These are phyloP conservation scores for Delitschia confertaspora DNA, from an alignment of 495 filamentous ascomycete genomes.

Conservation along the genomic window DNA sequence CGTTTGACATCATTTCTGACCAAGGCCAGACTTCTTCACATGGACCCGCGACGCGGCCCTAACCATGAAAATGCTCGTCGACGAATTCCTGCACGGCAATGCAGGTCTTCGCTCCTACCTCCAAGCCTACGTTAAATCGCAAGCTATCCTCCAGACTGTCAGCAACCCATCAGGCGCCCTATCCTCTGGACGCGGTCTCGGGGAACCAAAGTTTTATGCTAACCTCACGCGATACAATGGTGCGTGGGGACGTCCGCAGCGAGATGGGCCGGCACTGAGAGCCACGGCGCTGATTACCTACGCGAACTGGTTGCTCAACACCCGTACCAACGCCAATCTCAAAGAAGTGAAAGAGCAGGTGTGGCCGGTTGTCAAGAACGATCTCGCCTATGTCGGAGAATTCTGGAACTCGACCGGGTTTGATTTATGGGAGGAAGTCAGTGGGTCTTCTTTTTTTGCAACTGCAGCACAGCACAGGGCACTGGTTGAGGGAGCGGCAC, in stretches of 20 bases:
- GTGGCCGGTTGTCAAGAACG: slow-evolving; percentile 59
- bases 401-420: slow-evolving; percentile 64
- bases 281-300: slow-evolving; percentile 49
- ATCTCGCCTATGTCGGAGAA: slow-evolving; percentile 58
- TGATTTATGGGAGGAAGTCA: slow-evolving; percentile 67
- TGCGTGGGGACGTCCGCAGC: slow-evolving; percentile 62
- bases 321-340: slow-evolving; percentile 40
- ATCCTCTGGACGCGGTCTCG: slow-evolving; percentile 39
- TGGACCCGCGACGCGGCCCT: slow-evolving; percentile 64
- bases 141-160: slow-evolving; percentile 53
- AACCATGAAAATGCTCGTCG: slow-evolving; percentile 53
- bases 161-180: slow-evolving; percentile 53
- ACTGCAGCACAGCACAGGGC: slow-evolving; percentile 43
- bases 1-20: neutral
- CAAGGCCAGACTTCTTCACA: slow-evolving; percentile 48
- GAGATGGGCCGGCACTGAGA: slow-evolving; percentile 61
- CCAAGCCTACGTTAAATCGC: slow-evolving; percentile 46
- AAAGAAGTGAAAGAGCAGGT: slow-evolving; percentile 34
- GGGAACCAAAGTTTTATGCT: slow-evolving; percentile 53
- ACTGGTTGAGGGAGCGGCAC: slow-evolving; percentile 51
- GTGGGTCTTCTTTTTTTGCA: slow-evolving; percentile 55
- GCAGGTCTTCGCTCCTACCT: slow-evolving; percentile 43
- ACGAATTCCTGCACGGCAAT: slow-evolving; percentile 49
- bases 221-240: slow-evolving; percentile 53
- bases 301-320: slow-evolving; percentile 39